Conservation (phyloP, 2,329 filamentous ascomycete species). For the Torrubiella hemipterigena region DNA sequence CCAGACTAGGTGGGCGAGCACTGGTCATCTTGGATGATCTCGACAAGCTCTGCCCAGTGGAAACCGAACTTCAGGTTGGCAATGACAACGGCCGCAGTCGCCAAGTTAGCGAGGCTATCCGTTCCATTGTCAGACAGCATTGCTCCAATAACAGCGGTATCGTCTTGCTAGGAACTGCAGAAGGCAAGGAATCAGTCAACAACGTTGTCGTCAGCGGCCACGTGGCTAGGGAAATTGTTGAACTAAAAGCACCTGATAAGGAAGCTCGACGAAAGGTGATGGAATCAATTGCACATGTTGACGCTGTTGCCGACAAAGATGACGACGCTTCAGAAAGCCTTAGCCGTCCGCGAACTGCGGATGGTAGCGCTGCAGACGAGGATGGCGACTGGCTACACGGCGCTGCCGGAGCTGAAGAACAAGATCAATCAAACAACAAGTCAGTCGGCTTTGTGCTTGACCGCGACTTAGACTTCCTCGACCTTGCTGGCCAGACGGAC, state of each 20-base stretch:
- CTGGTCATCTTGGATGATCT: slow-evolving; percentile 86
- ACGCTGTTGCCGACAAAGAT: slow-evolving; percentile 28
- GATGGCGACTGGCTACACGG: slow-evolving; percentile 67
- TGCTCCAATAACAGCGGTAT: slow-evolving; percentile 71
- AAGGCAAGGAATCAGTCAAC: slow-evolving; percentile 86
- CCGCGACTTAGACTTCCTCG: slow-evolving; percentile 73
- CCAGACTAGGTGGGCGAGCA: slow-evolving; percentile 70
- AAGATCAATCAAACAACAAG: slow-evolving; percentile 18
- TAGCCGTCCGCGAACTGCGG: slow-evolving; percentile 45
- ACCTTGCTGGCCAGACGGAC: slow-evolving; percentile 86
- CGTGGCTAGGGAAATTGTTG: slow-evolving; percentile 82
- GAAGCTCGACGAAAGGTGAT: slow-evolving; percentile 75
- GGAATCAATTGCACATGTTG: slow-evolving; percentile 59
- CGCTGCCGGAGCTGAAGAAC: slow-evolving; percentile 40
- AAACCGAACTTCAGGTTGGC: slow-evolving; percentile 88
- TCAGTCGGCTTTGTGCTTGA: slow-evolving; percentile 61
- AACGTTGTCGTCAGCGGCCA: slow-evolving; percentile 84
- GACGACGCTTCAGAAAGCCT: slow-evolving; percentile 25
- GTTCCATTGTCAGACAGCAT: slow-evolving; percentile 72
- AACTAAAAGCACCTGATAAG: slow-evolving; percentile 84
- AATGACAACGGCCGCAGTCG: slow-evolving; percentile 88
- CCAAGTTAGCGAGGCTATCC: slow-evolving; percentile 82
- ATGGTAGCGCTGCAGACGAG: slow-evolving; percentile 42
- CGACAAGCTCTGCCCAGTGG: slow-evolving; percentile 82
- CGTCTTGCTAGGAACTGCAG: slow-evolving; percentile 79